phyloP scores from a whole-genome alignment of 2,329 filamentous ascomycete species.

The Cladosporium sp. region DNA sequence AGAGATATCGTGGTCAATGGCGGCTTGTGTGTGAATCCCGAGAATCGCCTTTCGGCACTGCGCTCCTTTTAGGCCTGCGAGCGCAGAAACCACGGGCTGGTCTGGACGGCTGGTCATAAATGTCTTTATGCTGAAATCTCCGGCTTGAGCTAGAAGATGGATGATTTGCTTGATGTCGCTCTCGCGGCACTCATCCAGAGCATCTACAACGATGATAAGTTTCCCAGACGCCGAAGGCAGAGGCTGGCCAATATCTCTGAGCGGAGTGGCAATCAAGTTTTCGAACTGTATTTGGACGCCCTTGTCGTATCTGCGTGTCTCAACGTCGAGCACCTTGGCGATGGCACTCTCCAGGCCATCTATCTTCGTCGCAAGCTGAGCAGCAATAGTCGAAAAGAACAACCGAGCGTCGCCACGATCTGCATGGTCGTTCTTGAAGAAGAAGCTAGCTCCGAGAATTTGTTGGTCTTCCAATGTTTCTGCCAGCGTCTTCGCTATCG shows the following conservation, averaged over 20 bases:
- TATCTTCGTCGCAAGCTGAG: too few relatives aligned
- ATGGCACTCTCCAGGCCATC: too few relatives aligned
- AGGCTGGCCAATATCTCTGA: background rate
- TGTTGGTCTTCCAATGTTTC: too few relatives aligned
- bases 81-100: background rate
- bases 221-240: too few relatives aligned
- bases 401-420: too few relatives aligned
- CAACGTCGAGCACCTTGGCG: too few relatives aligned
- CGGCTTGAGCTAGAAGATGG: background rate
- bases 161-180: background rate
- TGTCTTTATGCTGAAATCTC: background rate
- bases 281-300: slow-evolving; percentile 22
- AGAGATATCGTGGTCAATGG: too few relatives aligned
- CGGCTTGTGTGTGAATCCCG: too few relatives aligned
- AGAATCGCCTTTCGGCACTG: background rate
- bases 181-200: slow-evolving; percentile 37
- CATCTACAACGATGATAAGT: slow-evolving; percentile 32
- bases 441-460: too few relatives aligned
- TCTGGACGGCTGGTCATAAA: background rate
- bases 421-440: too few relatives aligned
- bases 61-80: background rate
- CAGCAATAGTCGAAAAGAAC: too few relatives aligned
- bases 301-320: background rate
- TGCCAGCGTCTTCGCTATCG: too few relatives aligned
- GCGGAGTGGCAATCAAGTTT: slow-evolving; percentile 21